Evolutionary conservation across 306 rosid genomes (phyloP).

Genomic region (Morella rubra): DNA sequence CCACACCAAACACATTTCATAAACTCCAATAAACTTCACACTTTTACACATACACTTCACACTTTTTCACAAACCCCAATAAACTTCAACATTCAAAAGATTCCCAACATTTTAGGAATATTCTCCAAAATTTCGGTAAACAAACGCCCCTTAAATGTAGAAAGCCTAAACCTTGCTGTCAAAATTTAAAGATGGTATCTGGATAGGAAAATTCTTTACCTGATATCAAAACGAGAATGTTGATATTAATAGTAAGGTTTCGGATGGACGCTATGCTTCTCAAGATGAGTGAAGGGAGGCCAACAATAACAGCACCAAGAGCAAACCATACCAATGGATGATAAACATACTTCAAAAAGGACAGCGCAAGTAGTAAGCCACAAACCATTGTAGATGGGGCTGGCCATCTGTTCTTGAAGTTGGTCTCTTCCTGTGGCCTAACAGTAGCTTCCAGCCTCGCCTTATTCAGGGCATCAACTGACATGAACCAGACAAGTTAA

Average conservation of each 20-base stretch:
- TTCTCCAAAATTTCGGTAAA: no score
- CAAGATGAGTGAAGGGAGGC: conserved; percentile 43
- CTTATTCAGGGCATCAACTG: conserved; percentile 80
- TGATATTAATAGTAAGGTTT: conserved; percentile 61
- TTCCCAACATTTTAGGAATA: no score
- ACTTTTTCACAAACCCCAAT: no score
- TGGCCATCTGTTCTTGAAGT: conserved; percentile 67
- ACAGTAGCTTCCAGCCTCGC: conserved; percentile 75
- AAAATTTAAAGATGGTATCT: no score
- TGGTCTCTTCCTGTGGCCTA: conserved; percentile 52
- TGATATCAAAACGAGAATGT: conserved; percentile 71
- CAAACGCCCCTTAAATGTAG: no score
- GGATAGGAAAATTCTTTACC: conserved; percentile 39
- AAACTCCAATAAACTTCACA: no score
- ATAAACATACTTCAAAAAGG: conserved; percentile 56
- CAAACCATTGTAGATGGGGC: conserved; percentile 58
- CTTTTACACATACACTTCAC: no score
- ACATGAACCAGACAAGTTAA: background rate
- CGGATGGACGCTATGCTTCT: conserved; percentile 57
- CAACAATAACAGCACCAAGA: conserved; percentile 67
- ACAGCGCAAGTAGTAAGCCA: conserved; percentile 60
- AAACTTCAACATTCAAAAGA: no score
- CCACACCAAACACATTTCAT: no score
- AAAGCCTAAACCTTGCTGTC: background rate
- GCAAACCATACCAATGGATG: conserved; percentile 64